phyloP scores from a whole-genome alignment of 169 alveolate genomes.

The Cryptosporidium andersoni region DNA sequence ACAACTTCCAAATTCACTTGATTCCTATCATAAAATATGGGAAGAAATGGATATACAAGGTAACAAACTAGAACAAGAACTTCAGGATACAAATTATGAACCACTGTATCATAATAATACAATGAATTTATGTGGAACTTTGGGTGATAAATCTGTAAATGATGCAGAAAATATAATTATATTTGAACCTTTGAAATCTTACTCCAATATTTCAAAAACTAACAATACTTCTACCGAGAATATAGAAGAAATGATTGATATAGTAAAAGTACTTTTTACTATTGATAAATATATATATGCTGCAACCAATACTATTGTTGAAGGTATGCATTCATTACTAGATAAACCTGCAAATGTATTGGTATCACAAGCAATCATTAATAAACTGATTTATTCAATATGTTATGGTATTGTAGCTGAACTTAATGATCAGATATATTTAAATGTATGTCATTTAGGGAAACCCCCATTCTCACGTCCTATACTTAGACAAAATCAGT shows the following conservation, averaged over 20 bases:
- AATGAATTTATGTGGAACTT: conserved; percentile 12
- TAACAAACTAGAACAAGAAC: neutral
- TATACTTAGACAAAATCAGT: conserved; percentile 36
- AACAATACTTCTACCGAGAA: neutral
- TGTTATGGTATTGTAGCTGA: conserved; percentile 50
- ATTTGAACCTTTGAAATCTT: conserved; percentile 22
- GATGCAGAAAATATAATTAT: conserved; percentile 55
- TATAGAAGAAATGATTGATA: neutral
- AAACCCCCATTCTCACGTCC: conserved; percentile 61
- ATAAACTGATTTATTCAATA: conserved; percentile 23
- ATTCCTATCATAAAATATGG: neutral
- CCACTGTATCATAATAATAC: conserved; percentile 6
- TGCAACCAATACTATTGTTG: conserved; percentile 12
- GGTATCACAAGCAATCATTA: conserved; percentile 29
- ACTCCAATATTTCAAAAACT: neutral
- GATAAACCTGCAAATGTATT: conserved; percentile 8
- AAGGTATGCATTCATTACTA: neutral
- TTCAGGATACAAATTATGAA: conserved; percentile 27
- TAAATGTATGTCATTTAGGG: conserved; percentile 27
- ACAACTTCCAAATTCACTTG: conserved; percentile 11
- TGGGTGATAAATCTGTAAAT: conserved; percentile 37
- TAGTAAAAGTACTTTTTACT: conserved; percentile 6
- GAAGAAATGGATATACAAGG: conserved; percentile 21
- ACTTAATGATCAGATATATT: conserved; percentile 8
- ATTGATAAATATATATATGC: conserved; percentile 8